Base-by-base conservation (phyloP, 108 stramenopile genomes). In the Cyclotella cryptica region DNA sequence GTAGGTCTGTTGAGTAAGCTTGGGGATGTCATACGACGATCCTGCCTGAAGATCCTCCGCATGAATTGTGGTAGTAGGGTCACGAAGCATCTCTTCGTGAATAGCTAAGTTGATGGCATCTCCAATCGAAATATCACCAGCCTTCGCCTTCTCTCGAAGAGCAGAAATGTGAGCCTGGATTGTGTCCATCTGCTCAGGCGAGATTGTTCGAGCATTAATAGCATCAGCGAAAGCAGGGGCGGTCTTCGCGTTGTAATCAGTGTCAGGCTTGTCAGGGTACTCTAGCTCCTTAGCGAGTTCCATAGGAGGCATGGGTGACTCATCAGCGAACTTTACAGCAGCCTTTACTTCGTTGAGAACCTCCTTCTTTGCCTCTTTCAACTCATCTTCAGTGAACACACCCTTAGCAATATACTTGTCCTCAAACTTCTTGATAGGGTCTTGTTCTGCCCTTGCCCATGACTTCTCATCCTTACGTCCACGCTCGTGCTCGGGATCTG, bases 41-140 rank as follows among this genome's bases (percentile, higher is more conserved):
- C 98, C 98, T 3, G 98, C 98, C 85, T 98, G 98, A 51, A 98
- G 87, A 87, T 98, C 98, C 78, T 98, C 98, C 2, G 98, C 98
- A 84, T 98, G 98, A 67, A 98, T 98, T 26, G 96, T 97, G 29
- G 97, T 98, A 57, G 90, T 96, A 42, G 98, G 98, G 80, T 98
- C 98, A n/a, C 98, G 95, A 67, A 98, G 91, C 98, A 98, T 98
- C 81, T 98, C 98, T 82, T 98, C 98, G 68, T 98, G 97, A 73
- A 98, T 96, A 58, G 98, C 98, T 66, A 98, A 93, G 85, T 98
- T 98, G 73, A 98, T 96, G 59, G 98, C 98, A 79, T 98, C 98
- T 60, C 98, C 98, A 75, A 98, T 98, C 17, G 96, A 97, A 66
- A 98, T 92, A 53, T 96, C 94, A 12, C 96, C 96, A 55, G 85